Percentiles rank a stretch among this genome's conserved stretches.
phyloP scores from a whole-genome alignment of 306 rosid species.

The Psophocarpus tetragonolobus region DNA sequence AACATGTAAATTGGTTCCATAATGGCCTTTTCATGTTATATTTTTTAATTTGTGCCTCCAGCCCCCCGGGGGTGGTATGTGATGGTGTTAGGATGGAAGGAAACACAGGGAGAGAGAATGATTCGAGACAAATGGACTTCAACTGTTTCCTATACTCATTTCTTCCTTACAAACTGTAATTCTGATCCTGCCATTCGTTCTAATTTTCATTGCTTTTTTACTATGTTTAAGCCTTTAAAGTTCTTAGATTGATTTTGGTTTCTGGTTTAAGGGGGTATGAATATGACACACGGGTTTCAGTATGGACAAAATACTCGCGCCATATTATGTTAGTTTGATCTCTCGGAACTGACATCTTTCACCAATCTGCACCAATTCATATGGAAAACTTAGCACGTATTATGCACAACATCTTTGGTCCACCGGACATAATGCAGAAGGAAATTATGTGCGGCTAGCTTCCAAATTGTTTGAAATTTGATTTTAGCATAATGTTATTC shows the following conservation, averaged over 20 bases:
- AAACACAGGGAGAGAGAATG: not conserved
- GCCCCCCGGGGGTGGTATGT: constrained; percentile 19
- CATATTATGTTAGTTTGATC: not conserved
- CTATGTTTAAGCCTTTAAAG: not conserved
- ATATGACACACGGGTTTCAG: not conserved
- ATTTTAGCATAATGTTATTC: not conserved
- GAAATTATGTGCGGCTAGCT: not conserved
- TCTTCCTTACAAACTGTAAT: constrained; percentile 31
- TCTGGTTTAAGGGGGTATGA: not conserved
- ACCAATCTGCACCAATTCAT: not conserved
- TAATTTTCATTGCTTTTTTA: constrained; percentile 1
- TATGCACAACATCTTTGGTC: not conserved
- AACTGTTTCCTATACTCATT: constrained; percentile 2
- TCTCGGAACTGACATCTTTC: not conserved
- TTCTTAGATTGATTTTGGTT: not conserved
- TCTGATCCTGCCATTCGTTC: constrained; percentile 15
- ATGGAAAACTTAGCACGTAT: not conserved
- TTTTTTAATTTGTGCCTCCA: constrained; percentile 33
- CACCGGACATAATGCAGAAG: not conserved
- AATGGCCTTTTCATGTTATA: constrained; percentile 34
- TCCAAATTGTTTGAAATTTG: not conserved
- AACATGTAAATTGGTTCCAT: constrained; percentile 63
- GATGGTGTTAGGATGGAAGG: constrained; percentile 19
- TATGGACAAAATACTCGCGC: not conserved
- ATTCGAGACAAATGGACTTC: constrained; percentile 9